Percentiles rank a stretch among this genome's conserved stretches.
These are phyloP conservation scores for Kodamaea kaohsiungensis DNA, from an alignment of 805 yeast species.

Conservation along the genomic window DNA sequence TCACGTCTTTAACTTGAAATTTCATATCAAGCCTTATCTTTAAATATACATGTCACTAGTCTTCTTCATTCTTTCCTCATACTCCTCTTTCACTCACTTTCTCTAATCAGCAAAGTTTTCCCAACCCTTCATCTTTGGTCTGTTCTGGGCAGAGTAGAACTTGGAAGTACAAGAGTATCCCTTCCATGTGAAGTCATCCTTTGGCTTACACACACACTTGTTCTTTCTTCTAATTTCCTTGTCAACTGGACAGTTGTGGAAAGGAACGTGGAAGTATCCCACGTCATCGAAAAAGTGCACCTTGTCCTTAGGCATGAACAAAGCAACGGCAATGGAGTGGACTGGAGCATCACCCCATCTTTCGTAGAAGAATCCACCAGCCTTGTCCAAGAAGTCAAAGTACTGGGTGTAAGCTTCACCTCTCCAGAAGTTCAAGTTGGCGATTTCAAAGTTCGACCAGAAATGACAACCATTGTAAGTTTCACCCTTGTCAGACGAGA, in stretches of 20 bases:
- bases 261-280: constrained; percentile 84
- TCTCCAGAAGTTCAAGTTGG: constrained; percentile 73
- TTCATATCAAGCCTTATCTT: too few relatives aligned
- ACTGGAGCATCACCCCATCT: constrained; percentile 97
- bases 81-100: not conserved
- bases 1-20: too few relatives aligned
- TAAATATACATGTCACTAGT: too few relatives aligned
- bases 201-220: constrained; percentile 74
- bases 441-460: constrained; percentile 91
- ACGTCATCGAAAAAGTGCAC: constrained; percentile 81
- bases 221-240: constrained; percentile 53
- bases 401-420: constrained; percentile 66
- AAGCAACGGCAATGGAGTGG: constrained; percentile 82
- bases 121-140: constrained; percentile 71
- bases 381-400: constrained; percentile 71
- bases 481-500: constrained; percentile 66
- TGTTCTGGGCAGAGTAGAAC: constrained; percentile 55
- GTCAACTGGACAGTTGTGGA: constrained; percentile 77
- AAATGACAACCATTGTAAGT: constrained; percentile 82
- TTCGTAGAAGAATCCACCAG: constrained; percentile 92
- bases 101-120: constrained; percentile 50
- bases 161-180: constrained; percentile 71
- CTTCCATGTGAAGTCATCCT: constrained; percentile 75
- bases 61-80: too few relatives aligned
- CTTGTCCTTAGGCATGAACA: constrained; percentile 68